Conservation (phyloP, 2,329 filamentous ascomycete genomes). For the Cladosporium velox region DNA sequence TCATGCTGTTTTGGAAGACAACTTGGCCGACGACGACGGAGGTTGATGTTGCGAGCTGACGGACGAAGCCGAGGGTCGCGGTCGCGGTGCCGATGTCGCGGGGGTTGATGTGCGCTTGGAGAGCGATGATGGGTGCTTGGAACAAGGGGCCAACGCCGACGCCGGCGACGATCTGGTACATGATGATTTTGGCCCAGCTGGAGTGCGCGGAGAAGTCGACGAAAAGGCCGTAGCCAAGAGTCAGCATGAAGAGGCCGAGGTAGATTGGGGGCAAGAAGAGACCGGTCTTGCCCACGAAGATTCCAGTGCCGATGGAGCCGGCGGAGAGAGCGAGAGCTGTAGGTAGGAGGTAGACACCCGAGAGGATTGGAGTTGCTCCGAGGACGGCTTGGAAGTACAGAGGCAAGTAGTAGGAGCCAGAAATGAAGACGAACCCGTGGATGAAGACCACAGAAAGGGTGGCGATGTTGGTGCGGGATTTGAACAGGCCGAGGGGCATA, state of each 20-base stretch:
- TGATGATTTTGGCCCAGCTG: slow-evolving; percentile 42
- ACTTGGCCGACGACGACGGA: slow-evolving; percentile 75
- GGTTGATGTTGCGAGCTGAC: slow-evolving; percentile 68
- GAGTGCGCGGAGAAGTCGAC: slow-evolving; percentile 39
- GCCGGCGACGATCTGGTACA: slow-evolving; percentile 64
- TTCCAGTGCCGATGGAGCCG: slow-evolving; percentile 38
- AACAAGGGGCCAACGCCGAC: slow-evolving; percentile 69
- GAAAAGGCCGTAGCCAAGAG: slow-evolving; percentile 43
- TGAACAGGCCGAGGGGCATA: slow-evolving; percentile 74
- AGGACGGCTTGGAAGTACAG: slow-evolving; percentile 82
- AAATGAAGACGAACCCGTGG: slow-evolving; percentile 77
- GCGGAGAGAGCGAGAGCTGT: slow-evolving; percentile 39
- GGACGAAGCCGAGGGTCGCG: slow-evolving; percentile 66
- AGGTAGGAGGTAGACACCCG: slow-evolving; percentile 61
- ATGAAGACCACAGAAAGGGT: slow-evolving; percentile 67
- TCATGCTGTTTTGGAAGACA: slow-evolving; percentile 75
- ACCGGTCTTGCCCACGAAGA: slow-evolving; percentile 50
- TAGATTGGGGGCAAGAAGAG: slow-evolving; percentile 56
- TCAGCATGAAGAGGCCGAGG: slow-evolving; percentile 41
- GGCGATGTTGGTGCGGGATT: slow-evolving; percentile 64
- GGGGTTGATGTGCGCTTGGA: slow-evolving; percentile 63
- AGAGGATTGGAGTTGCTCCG: slow-evolving; percentile 67
- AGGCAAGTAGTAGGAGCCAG: slow-evolving; percentile 76
- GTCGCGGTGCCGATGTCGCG: slow-evolving; percentile 70
- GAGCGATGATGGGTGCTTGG: slow-evolving; percentile 67